Base-by-base conservation (phyloP, 1,139 yeast genomes). In the Pichia sp. region DNA sequence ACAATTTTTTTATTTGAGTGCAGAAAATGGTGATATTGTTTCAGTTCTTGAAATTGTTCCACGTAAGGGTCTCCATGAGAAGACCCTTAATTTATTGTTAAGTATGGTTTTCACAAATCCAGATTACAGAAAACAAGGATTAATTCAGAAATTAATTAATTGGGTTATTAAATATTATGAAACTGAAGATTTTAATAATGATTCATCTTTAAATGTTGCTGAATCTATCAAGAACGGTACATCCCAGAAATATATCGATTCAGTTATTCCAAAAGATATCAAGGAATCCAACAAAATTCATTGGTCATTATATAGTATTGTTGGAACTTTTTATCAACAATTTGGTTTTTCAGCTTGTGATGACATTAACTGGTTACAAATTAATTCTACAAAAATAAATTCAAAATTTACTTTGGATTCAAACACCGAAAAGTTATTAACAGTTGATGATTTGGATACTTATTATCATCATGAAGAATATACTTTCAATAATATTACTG, bases 221-320 rank as follows among this genome's bases (percentile, higher is more conserved):
- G 48, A 46, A 2, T 42, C 42, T 7, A 30, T 46, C 10, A 42
- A 25, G 7, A 34, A 7, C 9, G 26, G 30, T 1, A 11, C 33
- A 10, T 46, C 40, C 33, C 29, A 26, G 30, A 27, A 27, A 31
- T 46, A 18, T 40, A 7, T 44, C 29, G 26, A 40, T n/a, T 8
- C n/a, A 8, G 29, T 27, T 34, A 9, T 45, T 5, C 44, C 30
- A 5, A 8, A n/a, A 29, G 26, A 27, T 9, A n/a, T 34, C 7
- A 31, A 30, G 5, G 34, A 25, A 18, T 18, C 29, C 3, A 39
- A 42, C 5, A 39, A 33, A 7, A 59, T 62, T 36, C 58, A 66
- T 28, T 58, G 70, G 58, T 56, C 63, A 2, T 49, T 66, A 44
- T 66, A 63, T 54, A 63, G 67, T 30, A 57, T 66, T 42, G 56